Conservation (phyloP, 2,329 filamentous ascomycete genomes). For the Pyrenochaeta sp. region DNA sequence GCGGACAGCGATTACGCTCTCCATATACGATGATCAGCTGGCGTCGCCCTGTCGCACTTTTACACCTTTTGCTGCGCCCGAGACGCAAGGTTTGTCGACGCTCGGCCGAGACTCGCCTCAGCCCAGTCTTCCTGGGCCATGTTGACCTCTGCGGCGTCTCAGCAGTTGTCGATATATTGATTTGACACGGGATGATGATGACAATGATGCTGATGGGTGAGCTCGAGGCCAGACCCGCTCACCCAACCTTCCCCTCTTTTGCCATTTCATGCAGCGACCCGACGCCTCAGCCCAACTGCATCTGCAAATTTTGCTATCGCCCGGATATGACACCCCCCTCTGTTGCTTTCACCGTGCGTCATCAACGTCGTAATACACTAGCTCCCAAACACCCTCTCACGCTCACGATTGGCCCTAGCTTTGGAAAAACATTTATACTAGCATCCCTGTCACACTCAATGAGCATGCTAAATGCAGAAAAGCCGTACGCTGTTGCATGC, state of each 20-base stretch:
- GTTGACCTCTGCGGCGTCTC: neutral
- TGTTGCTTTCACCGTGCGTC: conserved; percentile 14
- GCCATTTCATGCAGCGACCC: conserved; percentile 5
- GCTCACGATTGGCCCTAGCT: conserved; percentile 11
- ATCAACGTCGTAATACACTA: conserved; percentile 18
- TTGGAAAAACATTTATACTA: conserved; percentile 5
- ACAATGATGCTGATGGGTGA: no score
- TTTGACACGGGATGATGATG: neutral
- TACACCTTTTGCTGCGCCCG: conserved; percentile 5
- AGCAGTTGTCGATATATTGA: neutral
- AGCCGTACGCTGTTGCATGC: conserved; percentile 13
- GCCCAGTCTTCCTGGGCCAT: neutral
- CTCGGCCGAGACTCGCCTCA: neutral
- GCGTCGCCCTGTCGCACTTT: conserved; percentile 6
- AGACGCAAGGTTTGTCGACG: neutral
- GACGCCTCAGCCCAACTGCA: conserved; percentile 7
- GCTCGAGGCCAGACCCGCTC: neutral
- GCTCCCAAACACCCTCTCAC: conserved; percentile 3
- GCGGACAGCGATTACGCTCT: conserved; percentile 3
- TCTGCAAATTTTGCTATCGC: conserved; percentile 9
- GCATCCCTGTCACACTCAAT: conserved; percentile 16
- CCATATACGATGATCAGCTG: conserved; percentile 9
- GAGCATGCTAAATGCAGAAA: conserved; percentile 6
- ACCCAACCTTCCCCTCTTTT: conserved; percentile 8
- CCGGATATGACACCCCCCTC: conserved; percentile 12